Conservation (phyloP, 2,329 filamentous ascomycete species). For the Fusarium foetens region DNA sequence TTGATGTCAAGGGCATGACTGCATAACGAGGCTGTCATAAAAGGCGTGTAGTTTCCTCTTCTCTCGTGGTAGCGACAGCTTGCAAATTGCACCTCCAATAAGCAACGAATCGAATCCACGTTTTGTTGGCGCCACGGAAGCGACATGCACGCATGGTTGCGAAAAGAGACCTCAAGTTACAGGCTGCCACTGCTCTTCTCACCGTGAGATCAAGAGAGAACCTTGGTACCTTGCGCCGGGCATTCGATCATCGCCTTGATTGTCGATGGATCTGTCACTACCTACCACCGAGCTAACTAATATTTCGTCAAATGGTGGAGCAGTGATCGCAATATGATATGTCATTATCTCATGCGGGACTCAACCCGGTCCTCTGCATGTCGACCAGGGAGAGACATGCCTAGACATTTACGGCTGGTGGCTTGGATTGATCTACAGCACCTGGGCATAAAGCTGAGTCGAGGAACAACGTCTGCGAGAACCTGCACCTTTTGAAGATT, state of each 20-base stretch:
- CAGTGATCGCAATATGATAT: slow-evolving; percentile 42
- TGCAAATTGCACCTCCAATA: slow-evolving; percentile 26
- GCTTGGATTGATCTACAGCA: slow-evolving; percentile 28
- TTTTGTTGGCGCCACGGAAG: slow-evolving; percentile 15
- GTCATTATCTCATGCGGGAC: slow-evolving; percentile 39
- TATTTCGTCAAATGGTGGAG: slow-evolving; percentile 23
- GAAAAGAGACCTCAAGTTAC: neutral
- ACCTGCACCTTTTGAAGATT: slow-evolving; percentile 8
- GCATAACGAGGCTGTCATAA: slow-evolving; percentile 22
- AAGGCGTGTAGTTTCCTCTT: slow-evolving; percentile 45
- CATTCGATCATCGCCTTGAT: slow-evolving; percentile 6
- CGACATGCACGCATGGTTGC: slow-evolving; percentile 9
- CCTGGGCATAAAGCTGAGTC: slow-evolving; percentile 7
- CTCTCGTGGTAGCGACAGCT: slow-evolving; percentile 29
- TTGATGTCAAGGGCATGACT: slow-evolving; percentile 32
- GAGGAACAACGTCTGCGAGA: slow-evolving; percentile 20
- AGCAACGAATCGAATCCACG: slow-evolving; percentile 20
- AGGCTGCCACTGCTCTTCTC: neutral
- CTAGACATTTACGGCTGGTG: slow-evolving; percentile 16
- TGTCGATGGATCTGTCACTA: slow-evolving; percentile 13
- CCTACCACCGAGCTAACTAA: neutral
- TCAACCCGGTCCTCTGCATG: slow-evolving; percentile 35
- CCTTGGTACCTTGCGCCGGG: neutral
- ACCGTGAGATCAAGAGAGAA: slow-evolving; percentile 1
- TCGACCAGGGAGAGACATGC: slow-evolving; percentile 24